phyloP scores from a whole-genome alignment of 2,329 filamentous ascomycete genomes.

The Helotiales sp. region DNA sequence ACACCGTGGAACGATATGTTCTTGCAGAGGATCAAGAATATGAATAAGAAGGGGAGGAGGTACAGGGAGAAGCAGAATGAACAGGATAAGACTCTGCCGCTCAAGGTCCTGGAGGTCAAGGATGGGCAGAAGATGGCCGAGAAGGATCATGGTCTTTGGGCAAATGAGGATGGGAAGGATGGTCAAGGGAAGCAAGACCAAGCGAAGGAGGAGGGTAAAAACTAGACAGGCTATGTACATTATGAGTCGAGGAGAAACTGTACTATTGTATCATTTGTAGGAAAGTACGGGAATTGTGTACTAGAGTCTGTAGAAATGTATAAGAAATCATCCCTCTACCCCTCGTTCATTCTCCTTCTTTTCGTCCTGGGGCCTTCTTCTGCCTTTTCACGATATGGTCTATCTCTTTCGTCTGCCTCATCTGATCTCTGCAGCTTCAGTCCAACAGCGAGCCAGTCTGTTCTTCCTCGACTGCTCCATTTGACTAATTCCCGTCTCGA shows the following conservation, averaged over 20 bases:
- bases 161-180: slow-evolving; percentile 7
- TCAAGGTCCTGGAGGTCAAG: slow-evolving; percentile 53
- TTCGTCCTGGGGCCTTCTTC: neutral
- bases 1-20: slow-evolving; percentile 38
- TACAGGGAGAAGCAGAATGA: slow-evolving; percentile 62
- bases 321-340: slow-evolving; percentile 14
- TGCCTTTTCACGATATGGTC: too few species aligned
- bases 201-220: neutral
- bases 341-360: neutral
- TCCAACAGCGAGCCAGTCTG: too few species aligned
- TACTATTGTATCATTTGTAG: neutral
- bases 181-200: neutral
- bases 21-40: slow-evolving; percentile 46
- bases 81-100: slow-evolving; percentile 53
- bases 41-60: slow-evolving; percentile 60
- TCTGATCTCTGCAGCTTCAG: too few species aligned
- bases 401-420: too few species aligned
- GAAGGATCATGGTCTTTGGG: neutral
- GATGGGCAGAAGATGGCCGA: neutral
- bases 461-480: too few species aligned
- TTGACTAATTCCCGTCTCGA: too few species aligned
- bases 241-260: neutral
- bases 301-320: slow-evolving; percentile 6
- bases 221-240: neutral
- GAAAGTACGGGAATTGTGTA: neutral